Conservation (phyloP, 129 eudicot species). For the Arctium lappa region DNA sequence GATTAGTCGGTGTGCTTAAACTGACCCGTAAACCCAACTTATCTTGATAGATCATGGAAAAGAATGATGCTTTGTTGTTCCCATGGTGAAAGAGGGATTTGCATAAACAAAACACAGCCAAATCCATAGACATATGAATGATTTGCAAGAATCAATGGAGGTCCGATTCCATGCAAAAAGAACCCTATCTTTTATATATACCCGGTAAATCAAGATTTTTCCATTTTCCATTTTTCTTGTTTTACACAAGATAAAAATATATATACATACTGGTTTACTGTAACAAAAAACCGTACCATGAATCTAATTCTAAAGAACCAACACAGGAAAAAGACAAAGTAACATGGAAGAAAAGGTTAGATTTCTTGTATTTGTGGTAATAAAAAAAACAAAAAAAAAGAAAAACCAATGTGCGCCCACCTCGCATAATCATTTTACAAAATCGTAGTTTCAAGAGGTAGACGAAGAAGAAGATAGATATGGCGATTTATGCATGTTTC, state of each 20-base stretch:
- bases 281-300: background rate
- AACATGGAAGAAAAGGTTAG: slow-evolving; percentile 3
- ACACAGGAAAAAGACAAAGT: slow-evolving; percentile 18
- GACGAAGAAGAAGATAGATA: background rate
- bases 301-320: background rate
- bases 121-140: background rate
- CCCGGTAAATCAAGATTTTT: slow-evolving; percentile 7
- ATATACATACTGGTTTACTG: background rate
- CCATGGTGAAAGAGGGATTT: background rate
- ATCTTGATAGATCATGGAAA: background rate
- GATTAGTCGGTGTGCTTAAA: too few species aligned
- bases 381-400: background rate
- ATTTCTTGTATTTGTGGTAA: background rate
- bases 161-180: slow-evolving; percentile 26
- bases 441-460: background rate
- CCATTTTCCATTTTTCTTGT: background rate
- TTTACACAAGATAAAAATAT: background rate
- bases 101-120: slow-evolving; percentile 10
- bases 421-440: background rate
- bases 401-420: slow-evolving; percentile 20
- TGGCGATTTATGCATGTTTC: slow-evolving; percentile 27
- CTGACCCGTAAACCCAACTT: too few species aligned
- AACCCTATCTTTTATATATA: slow-evolving; percentile 11
- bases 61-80: background rate
- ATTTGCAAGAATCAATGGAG: slow-evolving; percentile 15